Evolutionary conservation across 495 filamentous ascomycete species (phyloP).

Genomic region (Aspergillus sclerotioniger): DNA sequence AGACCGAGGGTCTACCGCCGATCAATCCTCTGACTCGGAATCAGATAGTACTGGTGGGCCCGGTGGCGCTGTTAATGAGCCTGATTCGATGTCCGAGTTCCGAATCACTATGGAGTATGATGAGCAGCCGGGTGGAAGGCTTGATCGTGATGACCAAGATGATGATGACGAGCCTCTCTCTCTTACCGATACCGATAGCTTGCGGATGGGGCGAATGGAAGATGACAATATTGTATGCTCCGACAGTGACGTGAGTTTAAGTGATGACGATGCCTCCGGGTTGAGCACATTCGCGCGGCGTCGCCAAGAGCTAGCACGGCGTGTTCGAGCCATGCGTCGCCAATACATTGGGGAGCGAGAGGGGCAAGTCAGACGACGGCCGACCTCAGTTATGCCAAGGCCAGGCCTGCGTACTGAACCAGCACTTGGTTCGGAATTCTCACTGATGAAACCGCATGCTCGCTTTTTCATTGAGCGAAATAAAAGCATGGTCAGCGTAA

Average conservation of each 20-base stretch:
- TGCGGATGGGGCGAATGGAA: conserved; percentile 10
- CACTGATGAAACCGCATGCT: conserved; percentile 68
- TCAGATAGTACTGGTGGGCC: conserved; percentile 12
- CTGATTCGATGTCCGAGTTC: conserved; percentile 38
- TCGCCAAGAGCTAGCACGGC: conserved; percentile 31
- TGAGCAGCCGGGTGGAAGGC: conserved; percentile 38
- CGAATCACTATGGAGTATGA: conserved; percentile 52
- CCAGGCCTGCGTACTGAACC: conserved; percentile 5
- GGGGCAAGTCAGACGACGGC: conserved; percentile 23
- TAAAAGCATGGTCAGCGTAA: conserved; percentile 81
- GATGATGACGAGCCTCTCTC: conserved; percentile 16
- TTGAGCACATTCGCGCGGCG: conserved; percentile 27
- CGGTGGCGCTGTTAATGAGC: conserved; percentile 11
- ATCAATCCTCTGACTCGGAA: conserved; percentile 24
- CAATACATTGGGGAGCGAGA: conserved; percentile 20
- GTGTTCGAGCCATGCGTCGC: conserved; percentile 24
- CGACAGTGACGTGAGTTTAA: conserved; percentile 48
- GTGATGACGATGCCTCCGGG: conserved; percentile 35
- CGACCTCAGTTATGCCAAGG: conserved; percentile 18
- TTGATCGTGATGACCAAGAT: conserved; percentile 21
- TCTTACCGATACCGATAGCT: conserved; percentile 26
- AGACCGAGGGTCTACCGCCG: conserved; percentile 24
- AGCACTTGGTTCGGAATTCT: conserved; percentile 26
- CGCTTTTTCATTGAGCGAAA: conserved; percentile 74
- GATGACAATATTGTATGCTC: conserved; percentile 44